Conservation (phyloP, 306 rosid species). For the Rubus idaeus region DNA sequence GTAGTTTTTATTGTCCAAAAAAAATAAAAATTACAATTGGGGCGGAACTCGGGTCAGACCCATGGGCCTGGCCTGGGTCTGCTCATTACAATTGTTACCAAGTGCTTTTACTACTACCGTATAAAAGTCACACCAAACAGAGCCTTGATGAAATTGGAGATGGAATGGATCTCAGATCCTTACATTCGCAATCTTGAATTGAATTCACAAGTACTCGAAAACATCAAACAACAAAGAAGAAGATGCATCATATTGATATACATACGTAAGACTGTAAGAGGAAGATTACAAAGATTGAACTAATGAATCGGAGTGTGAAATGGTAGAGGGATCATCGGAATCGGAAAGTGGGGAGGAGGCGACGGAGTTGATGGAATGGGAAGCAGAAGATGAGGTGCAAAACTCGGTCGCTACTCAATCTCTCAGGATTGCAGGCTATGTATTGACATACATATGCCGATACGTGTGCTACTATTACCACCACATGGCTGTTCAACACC, state of each 20-base stretch:
- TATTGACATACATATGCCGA: constrained; percentile 66
- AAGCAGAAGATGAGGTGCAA: constrained; percentile 63
- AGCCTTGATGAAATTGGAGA: neutral
- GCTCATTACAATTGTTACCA: no score
- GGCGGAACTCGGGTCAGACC: no score
- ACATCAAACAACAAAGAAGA: neutral
- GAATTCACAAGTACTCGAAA: no score
- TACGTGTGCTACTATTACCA: constrained; percentile 53
- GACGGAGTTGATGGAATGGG: constrained; percentile 47
- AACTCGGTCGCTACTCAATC: constrained; percentile 49
- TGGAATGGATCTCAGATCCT: neutral
- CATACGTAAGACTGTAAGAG: neutral
- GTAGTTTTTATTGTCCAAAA: neutral
- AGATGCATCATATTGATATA: neutral
- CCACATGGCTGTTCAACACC: constrained; percentile 67
- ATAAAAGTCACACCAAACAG: neutral
- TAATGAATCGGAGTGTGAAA: neutral
- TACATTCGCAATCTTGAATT: no score
- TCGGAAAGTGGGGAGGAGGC: constrained; percentile 26
- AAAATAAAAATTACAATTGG: no score
- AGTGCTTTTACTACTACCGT: neutral
- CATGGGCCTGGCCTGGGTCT: no score
- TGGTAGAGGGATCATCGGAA: neutral
- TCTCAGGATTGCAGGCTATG: constrained; percentile 82
- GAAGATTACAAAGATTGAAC: neutral